phyloP scores from a whole-genome alignment of 2,329 filamentous ascomycete species.

The Trichoderma sp. region DNA sequence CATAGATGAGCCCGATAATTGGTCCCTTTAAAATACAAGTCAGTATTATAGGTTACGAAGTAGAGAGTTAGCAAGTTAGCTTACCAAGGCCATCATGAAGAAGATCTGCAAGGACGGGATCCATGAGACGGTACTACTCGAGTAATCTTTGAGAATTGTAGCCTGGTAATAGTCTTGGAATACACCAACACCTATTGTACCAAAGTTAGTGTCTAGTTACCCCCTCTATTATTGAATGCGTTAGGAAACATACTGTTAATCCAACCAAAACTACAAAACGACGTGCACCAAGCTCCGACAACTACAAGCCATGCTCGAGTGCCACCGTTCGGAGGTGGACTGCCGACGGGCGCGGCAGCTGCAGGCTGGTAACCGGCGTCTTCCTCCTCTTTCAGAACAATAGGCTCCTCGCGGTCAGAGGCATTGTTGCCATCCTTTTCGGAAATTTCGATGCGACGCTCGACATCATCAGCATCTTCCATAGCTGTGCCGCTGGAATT shows the following conservation, averaged over 20 bases:
- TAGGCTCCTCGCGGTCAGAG: background rate
- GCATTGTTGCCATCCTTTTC: conserved; percentile 1
- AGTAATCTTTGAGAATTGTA: conserved; percentile 46
- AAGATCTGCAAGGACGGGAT: conserved; percentile 56
- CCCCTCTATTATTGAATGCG: background rate
- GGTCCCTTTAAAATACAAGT: conserved; percentile 43
- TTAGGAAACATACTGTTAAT: conserved; percentile 41
- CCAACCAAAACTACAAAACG: conserved; percentile 43
- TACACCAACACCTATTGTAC: conserved; percentile 41
- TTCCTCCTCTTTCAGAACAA: background rate
- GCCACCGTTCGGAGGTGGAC: conserved; percentile 29
- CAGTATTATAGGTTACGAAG: background rate
- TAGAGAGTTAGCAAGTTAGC: conserved; percentile 5
- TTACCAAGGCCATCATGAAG: conserved; percentile 49
- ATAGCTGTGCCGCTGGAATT: conserved; percentile 12
- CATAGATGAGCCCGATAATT: conserved; percentile 60
- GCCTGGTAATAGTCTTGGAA: conserved; percentile 59
- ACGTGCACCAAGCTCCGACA: conserved; percentile 39
- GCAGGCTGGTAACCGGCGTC: background rate
- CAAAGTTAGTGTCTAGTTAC: background rate
- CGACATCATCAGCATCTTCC: background rate
- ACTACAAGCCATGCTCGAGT: conserved; percentile 39
- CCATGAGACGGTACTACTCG: conserved; percentile 58
- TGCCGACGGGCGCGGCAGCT: background rate
- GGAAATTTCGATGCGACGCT: background rate